Evolutionary conservation across 164 flowering plant genomes (phyloP), one percentile per base, ranked within the genome.

Genomic region (Saururus chinensis): DNA sequence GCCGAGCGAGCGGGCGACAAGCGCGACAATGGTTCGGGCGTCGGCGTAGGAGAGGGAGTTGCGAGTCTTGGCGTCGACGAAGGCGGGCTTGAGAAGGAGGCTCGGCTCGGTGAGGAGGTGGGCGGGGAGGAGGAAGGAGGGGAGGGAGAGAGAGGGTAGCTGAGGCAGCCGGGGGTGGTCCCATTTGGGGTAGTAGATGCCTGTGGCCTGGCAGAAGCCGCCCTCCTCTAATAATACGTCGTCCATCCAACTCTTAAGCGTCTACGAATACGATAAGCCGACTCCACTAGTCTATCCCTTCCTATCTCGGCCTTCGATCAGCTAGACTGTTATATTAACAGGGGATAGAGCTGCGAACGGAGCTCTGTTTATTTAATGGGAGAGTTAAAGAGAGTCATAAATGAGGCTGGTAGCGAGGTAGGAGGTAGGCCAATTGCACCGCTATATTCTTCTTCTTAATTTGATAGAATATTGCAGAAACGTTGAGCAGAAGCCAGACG

Each of bases 131-230:
- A 72, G 76, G 57, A 73, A 64, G 55, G 70, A 66, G 56, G 66
- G 56, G 25, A 69, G 68, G 51, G 67, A 63, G 56, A 66, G 56
- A 25, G 40, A 42, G 48, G 70, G 65, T 26, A 54, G 41, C 30
- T 62, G 63, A 24, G 76, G 76, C 7, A 68, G 51, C 40, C 42
- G 12, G 21, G 67, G 65, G 21, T 67, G 59, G 45, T 56, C 65
- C 76, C 76, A 73, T 69, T 69, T 65, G 76, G 70, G 69, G 57
- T 49, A 59, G 60, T 66, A 73, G 25, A 66, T 66, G 35, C 76
- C 76, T 3, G 70, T 59, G 22, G 61, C 40, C 35, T 70, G 60
- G 23, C 70, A 69, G 71, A 62, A 73, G 21, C 76, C 73, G 63
- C 73, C 69, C 62, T 71, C 70, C 19, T 62, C 58, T 22, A 62